Evolutionary conservation across 2,329 filamentous ascomycete species (phyloP), one percentile per base, ranked within the genome.

Genomic region (Gliomastix tumulicola): DNA sequence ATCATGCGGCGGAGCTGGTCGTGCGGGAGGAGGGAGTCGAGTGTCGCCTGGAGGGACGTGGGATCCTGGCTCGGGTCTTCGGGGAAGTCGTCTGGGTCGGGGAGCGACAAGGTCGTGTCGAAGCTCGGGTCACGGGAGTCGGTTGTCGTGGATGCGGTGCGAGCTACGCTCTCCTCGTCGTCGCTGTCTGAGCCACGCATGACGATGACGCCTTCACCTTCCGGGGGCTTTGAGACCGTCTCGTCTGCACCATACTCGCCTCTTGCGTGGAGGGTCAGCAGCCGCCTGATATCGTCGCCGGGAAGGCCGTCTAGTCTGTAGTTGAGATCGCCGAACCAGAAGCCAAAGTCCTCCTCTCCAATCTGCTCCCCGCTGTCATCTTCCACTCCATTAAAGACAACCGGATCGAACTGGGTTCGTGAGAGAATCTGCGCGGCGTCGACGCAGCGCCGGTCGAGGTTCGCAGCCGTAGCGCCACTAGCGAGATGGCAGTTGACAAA

Each of bases 321-420:
- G 56, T 98, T 98, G 30, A 98, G 69, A 57, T 98, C 92, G 7
- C 92, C 92, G 51, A 95, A 86, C 88, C 90, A 97, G 52, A 98
- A 96, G 1, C 82, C 79, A 61, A 96, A 88, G 53, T 98, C 92
- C 46, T 94, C 90, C 27, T 94, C 85, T 2, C 87, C 89, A 44
- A 98, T 82, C 23, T 68, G 75, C 35, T 84, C 79, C 1, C 71
- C 65, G 17, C 82, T 76, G n/a, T 81, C 78, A 25, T 79, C 69
- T 3, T 75, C 64, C 6, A 83, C 76, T 8, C 84, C 80, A 0
- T 73, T 66, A 40, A 82, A 74, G 27, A 68, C 67, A 7, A 94
- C 74, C 0, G 88, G 80, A 7, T 84, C 77, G 49, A 97, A 97
- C 43, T 78, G 81, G 2, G 87, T 84, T 34, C 88, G 80, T 35